Percentiles rank a stretch among this genome's conserved stretches.
These are phyloP conservation scores for Debaryomycetaceae sp. DNA, from an alignment of 1,139 yeast genomes.

Conservation along the genomic window DNA sequence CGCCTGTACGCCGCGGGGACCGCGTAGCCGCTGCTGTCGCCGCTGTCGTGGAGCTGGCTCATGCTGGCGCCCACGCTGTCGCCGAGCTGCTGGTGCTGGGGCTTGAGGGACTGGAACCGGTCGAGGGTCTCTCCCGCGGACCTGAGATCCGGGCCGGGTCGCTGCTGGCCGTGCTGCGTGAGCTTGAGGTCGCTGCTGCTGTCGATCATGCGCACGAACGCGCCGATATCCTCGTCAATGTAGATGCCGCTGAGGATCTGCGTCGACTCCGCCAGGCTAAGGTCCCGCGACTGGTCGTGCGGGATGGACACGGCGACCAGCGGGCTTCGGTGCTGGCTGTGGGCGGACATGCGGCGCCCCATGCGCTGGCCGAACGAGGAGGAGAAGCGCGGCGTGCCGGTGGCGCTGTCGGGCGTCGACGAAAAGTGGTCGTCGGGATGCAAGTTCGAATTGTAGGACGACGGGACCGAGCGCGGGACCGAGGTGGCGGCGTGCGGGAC, in stretches of 20 bases:
- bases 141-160: too few species aligned
- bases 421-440: slow-evolving; percentile 15
- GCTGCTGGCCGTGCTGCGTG: slow-evolving; percentile 4
- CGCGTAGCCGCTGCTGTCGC: slow-evolving; percentile 4
- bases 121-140: slow-evolving; percentile 18
- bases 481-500: slow-evolving; percentile 8
- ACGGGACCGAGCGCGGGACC: slow-evolving; percentile 29
- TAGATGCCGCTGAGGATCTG: slow-evolving; percentile 33
- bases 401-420: slow-evolving; percentile 12
- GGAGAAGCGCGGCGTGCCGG: slow-evolving; percentile 36
- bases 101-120: slow-evolving; percentile 26
- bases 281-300: slow-evolving; percentile 17
- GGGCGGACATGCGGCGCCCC: slow-evolving; percentile 30
- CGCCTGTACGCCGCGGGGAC: slow-evolving; percentile 8
- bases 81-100: slow-evolving; percentile 36
- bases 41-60: slow-evolving; percentile 3
- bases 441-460: slow-evolving; percentile 28
- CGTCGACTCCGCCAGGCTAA: slow-evolving; percentile 24
- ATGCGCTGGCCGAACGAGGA: slow-evolving; percentile 49
- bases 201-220: slow-evolving; percentile 75
- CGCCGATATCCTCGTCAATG: slow-evolving; percentile 63
- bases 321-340: slow-evolving; percentile 22
- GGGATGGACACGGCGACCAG: slow-evolving; percentile 13
- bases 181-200: slow-evolving; percentile 43
- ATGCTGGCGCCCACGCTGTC: slow-evolving; percentile 42